phyloP scores from a whole-genome alignment of 1,284 basidiomycete genomes.

The Phlebopus sp. region DNA sequence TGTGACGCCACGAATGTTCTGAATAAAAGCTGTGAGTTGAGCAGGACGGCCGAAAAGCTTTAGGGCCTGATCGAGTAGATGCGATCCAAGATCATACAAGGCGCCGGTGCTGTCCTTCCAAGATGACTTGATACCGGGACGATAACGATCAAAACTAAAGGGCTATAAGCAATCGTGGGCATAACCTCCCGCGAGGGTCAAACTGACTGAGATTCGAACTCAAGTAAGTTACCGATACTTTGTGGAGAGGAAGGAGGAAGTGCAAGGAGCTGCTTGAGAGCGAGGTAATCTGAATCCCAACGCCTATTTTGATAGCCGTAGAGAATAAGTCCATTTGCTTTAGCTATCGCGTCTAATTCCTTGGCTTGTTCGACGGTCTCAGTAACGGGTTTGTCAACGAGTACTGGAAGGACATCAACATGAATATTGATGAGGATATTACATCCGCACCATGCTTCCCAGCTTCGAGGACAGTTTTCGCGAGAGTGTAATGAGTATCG shows the following conservation, averaged over 20 bases:
- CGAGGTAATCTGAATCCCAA: constrained; percentile 82
- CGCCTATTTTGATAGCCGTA: constrained; percentile 82
- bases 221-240: constrained; percentile 62
- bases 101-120: constrained; percentile 69
- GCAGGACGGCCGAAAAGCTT: constrained; percentile 75
- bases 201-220: constrained; percentile 73
- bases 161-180: constrained; percentile 2
- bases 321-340: constrained; percentile 62
- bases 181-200: neutral
- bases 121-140: constrained; percentile 60
- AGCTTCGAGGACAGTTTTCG: constrained; percentile 62
- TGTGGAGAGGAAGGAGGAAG: constrained; percentile 49
- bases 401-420: constrained; percentile 40
- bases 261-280: constrained; percentile 63
- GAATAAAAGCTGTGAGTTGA: constrained; percentile 65
- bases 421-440: neutral
- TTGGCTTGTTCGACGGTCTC: constrained; percentile 63
- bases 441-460: constrained; percentile 70
- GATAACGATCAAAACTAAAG: constrained; percentile 74
- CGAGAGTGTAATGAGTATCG: constrained; percentile 72
- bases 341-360: constrained; percentile 67
- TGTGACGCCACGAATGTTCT: constrained; percentile 66
- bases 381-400: constrained; percentile 85
- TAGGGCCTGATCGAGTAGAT: constrained; percentile 77
- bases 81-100: constrained; percentile 64